phyloP scores from a whole-genome alignment of 2,329 filamentous ascomycete species.

The Claviceps maximensis region DNA sequence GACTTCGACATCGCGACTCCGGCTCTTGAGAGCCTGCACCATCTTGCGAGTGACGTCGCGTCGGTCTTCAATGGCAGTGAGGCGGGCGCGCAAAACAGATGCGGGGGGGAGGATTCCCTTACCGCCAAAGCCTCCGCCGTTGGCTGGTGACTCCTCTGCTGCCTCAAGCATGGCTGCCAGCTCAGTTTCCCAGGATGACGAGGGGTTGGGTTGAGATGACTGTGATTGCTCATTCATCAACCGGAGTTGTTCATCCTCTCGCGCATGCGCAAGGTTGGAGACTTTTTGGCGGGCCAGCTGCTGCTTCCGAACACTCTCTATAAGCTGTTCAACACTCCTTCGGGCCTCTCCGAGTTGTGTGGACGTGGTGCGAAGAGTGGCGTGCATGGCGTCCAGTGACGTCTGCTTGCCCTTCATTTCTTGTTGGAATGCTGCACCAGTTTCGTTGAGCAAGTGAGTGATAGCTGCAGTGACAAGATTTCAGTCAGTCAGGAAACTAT shows the following conservation, averaged over 20 bases:
- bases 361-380: slow-evolving; percentile 67
- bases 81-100: slow-evolving; percentile 49
- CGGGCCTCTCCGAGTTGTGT: slow-evolving; percentile 66
- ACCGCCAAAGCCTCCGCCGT: slow-evolving; percentile 22
- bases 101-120: slow-evolving; percentile 41
- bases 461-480: slow-evolving; percentile 45
- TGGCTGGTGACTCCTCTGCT: slow-evolving; percentile 22
- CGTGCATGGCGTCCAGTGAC: slow-evolving; percentile 69
- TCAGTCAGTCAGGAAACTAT: background rate
- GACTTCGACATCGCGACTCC: slow-evolving; percentile 70
- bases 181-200: slow-evolving; percentile 40
- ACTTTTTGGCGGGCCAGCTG: slow-evolving; percentile 58
- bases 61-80: slow-evolving; percentile 57
- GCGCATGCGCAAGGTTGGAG: slow-evolving; percentile 61
- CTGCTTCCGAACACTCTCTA: slow-evolving; percentile 50
- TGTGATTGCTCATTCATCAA: slow-evolving; percentile 28
- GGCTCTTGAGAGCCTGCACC: slow-evolving; percentile 58
- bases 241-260: slow-evolving; percentile 52
- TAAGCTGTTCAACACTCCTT: slow-evolving; percentile 57
- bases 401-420: slow-evolving; percentile 77
- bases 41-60: slow-evolving; percentile 54
- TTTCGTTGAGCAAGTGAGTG: slow-evolving; percentile 66
- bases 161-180: slow-evolving; percentile 33
- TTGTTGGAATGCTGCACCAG: slow-evolving; percentile 64
- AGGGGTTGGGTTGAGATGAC: slow-evolving; percentile 31